phyloP scores from a whole-genome alignment of 805 yeast genomes.

The Candida wancherniae region DNA sequence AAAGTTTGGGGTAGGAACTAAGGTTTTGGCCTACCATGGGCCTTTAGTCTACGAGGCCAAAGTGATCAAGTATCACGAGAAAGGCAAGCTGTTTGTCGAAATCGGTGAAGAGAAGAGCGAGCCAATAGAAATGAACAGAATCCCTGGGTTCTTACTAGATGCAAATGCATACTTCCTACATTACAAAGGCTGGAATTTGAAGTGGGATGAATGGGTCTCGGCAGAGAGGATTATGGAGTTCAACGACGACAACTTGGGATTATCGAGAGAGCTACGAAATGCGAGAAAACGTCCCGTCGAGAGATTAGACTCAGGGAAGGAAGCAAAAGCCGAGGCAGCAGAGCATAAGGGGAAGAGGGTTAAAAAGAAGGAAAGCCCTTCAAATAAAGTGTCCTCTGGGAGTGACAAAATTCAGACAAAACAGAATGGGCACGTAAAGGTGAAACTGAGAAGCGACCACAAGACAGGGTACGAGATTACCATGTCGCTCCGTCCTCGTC shows the following conservation, averaged over 20 bases:
- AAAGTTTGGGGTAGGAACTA: conserved; percentile 18
- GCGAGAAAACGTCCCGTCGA: conserved; percentile 17
- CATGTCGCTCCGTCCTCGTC: conserved; percentile 55
- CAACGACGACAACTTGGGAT: conserved; percentile 61
- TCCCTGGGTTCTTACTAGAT: conserved; percentile 24
- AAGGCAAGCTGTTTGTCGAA: conserved; percentile 38
- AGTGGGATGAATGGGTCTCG: conserved; percentile 97
- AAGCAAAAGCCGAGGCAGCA: conserved; percentile 9
- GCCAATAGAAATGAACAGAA: conserved; percentile 26
- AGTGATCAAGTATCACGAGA: conserved; percentile 58
- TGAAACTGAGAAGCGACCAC: conserved; percentile 12
- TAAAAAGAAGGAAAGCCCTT: conserved; percentile 7
- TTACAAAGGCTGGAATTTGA: conserved; percentile 91
- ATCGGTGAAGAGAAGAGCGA: conserved; percentile 38
- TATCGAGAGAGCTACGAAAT: conserved; percentile 22
- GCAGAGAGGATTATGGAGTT: conserved; percentile 60
- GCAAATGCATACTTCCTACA: conserved; percentile 63
- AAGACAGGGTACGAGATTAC: conserved; percentile 43
- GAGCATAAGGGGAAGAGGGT: conserved; percentile 6
- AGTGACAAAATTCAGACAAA: conserved; percentile 2
- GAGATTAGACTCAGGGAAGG: conserved; percentile 14
- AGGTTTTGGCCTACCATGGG: conserved; percentile 77
- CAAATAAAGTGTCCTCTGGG: conserved; percentile 2
- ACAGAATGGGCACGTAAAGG: conserved; percentile 6
- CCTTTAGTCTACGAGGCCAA: conserved; percentile 88